phyloP scores from a whole-genome alignment of 73 alveolate species.

The Diophrys appendiculata region DNA sequence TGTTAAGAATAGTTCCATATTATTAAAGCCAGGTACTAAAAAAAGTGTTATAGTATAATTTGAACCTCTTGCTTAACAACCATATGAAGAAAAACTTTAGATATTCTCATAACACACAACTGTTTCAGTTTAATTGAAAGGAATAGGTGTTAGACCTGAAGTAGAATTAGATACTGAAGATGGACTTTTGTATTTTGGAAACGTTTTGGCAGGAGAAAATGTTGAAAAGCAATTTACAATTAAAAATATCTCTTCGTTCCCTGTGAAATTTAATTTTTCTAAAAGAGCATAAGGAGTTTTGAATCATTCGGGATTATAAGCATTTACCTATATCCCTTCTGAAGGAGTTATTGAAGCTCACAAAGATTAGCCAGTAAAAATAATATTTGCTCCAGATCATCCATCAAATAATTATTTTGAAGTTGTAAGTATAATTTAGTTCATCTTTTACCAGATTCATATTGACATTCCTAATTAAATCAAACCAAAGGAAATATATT shows the following conservation, averaged over 20 bases:
- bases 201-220: slow-evolving; percentile 77
- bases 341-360: slow-evolving; percentile 88
- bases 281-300: slow-evolving; percentile 81
- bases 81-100: slow-evolving; percentile 88
- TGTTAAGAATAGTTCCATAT: slow-evolving; percentile 89
- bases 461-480: slow-evolving; percentile 93
- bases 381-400: slow-evolving; percentile 89
- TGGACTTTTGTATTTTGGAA: slow-evolving; percentile 88
- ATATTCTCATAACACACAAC: slow-evolving; percentile 82
- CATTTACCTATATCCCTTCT: slow-evolving; percentile 88
- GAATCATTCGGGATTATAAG: slow-evolving; percentile 78
- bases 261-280: slow-evolving; percentile 78
- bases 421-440: slow-evolving; percentile 69
- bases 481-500: slow-evolving; percentile 80
- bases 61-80: slow-evolving; percentile 86
- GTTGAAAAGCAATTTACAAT: slow-evolving; percentile 85
- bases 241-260: slow-evolving; percentile 85
- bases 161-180: slow-evolving; percentile 80
- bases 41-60: slow-evolving; percentile 87
- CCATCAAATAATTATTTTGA: slow-evolving; percentile 87
- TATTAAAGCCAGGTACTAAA: slow-evolving; percentile 87
- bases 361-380: slow-evolving; percentile 74
- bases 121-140: slow-evolving; percentile 85
- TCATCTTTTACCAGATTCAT: slow-evolving; percentile 7
- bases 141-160: slow-evolving; percentile 97